phyloP scores from a whole-genome alignment of 805 yeast species.

The Lipomyces chichibuensis region DNA sequence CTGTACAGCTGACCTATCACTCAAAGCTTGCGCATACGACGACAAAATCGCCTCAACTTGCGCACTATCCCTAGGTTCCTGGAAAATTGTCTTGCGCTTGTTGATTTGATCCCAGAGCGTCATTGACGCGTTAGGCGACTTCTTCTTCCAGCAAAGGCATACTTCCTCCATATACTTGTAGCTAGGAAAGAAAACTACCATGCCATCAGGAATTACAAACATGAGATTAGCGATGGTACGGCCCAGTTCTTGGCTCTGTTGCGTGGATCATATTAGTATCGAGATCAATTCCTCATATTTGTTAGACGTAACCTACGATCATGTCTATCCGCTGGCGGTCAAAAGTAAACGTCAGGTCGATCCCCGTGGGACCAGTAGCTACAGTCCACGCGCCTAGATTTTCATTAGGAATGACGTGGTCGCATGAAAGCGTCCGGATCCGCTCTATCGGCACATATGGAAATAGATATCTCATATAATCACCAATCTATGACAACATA shows the following conservation, averaged over 20 bases:
- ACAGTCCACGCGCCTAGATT: constrained; percentile 68
- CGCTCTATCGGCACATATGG: constrained; percentile 54
- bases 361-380: constrained; percentile 38
- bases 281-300: constrained; percentile 2
- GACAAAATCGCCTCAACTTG: constrained; percentile 53
- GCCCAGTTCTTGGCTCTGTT: constrained; percentile 51
- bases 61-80: constrained; percentile 55
- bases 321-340: constrained; percentile 55
- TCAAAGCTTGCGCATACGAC: constrained; percentile 55
- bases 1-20: constrained; percentile 13
- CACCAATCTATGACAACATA: constrained; percentile 49
- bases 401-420: constrained; percentile 76
- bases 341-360: constrained; percentile 66
- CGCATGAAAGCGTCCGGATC: constrained; percentile 67
- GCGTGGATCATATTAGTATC: neutral
- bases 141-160: constrained; percentile 55
- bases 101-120: constrained; percentile 40
- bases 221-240: constrained; percentile 50
- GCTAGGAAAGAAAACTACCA: constrained; percentile 84
- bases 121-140: constrained; percentile 32
- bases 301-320: constrained; percentile 47
- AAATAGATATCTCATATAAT: constrained; percentile 65
- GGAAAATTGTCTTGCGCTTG: constrained; percentile 48
- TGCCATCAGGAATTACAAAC: constrained; percentile 64
- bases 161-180: constrained; percentile 68